Evolutionary conservation across 805 yeast species (phyloP).

Genomic region (Candida xiaguanensis): DNA sequence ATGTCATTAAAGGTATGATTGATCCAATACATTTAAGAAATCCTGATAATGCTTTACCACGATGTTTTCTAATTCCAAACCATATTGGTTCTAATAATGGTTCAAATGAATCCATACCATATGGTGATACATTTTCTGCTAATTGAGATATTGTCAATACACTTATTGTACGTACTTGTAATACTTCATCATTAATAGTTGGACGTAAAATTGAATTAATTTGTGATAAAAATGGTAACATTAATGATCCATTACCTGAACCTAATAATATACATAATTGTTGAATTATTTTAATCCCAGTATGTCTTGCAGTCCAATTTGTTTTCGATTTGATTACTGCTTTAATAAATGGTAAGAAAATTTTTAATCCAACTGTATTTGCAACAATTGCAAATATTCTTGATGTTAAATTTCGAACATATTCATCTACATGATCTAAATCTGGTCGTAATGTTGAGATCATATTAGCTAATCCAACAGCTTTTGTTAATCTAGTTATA

Average conservation of each 20-base stretch:
- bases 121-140: constrained; percentile 81
- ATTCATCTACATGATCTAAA: constrained; percentile 78
- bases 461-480: constrained; percentile 79
- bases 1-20: constrained; percentile 79
- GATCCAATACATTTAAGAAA: constrained; percentile 76
- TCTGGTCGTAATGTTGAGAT: constrained; percentile 78
- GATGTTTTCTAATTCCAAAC: constrained; percentile 70
- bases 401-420: constrained; percentile 70
- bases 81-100: constrained; percentile 69
- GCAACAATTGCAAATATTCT: constrained; percentile 83
- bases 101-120: constrained; percentile 88
- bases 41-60: constrained; percentile 76
- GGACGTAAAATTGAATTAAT: constrained; percentile 59
- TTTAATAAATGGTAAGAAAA: constrained; percentile 71
- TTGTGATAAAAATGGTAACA: constrained; percentile 68
- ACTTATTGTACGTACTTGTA: constrained; percentile 62
- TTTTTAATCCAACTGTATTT: constrained; percentile 67
- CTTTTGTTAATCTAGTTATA: constrained; percentile 67
- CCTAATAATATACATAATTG: constrained; percentile 70
- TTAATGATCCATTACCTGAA: constrained; percentile 46
- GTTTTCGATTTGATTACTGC: constrained; percentile 77
- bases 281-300: constrained; percentile 75
- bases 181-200: constrained; percentile 63
- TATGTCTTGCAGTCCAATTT: constrained; percentile 78
- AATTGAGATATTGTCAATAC: constrained; percentile 70